Conservation (phyloP, 352 stramenopile species). For the Hyaloperonospora arabidopsidis region DNA sequence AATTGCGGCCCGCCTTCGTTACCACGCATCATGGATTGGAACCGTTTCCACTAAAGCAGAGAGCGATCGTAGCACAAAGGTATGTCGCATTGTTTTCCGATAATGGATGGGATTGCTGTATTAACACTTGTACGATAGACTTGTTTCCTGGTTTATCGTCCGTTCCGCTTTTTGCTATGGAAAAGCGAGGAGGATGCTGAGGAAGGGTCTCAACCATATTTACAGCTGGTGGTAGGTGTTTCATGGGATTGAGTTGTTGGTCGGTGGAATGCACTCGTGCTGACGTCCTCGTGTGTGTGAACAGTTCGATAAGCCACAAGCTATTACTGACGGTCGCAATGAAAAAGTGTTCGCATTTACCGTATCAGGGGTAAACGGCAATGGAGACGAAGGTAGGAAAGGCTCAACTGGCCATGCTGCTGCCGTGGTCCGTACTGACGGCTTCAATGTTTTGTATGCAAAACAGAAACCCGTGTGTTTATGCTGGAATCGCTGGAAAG, state of each 20-base stretch:
- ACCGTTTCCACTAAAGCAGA: constrained; percentile 54
- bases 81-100: constrained; percentile 7
- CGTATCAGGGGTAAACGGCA: constrained; percentile 45
- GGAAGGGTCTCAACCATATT: constrained; percentile 33
- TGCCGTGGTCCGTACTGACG: constrained; percentile 2
- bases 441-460: neutral
- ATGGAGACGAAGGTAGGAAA: constrained; percentile 42
- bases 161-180: constrained; percentile 76
- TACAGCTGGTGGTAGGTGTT: constrained; percentile 56
- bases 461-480: constrained; percentile 61
- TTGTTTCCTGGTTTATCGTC: constrained; percentile 55
- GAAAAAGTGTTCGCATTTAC: constrained; percentile 57
- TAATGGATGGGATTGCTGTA: neutral
- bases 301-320: constrained; percentile 60
- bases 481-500: constrained; percentile 46
- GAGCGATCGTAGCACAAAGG: constrained; percentile 61
- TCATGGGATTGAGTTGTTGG: constrained; percentile 1
- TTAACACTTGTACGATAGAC: constrained; percentile 24
- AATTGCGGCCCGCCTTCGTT: constrained; percentile 40
- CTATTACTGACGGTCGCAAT: constrained; percentile 54
- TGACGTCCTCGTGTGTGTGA: constrained; percentile 1
- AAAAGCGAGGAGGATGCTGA: constrained; percentile 72
- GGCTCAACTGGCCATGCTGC: neutral
- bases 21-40: constrained; percentile 67
- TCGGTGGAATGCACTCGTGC: constrained; percentile 3